Percentiles rank a stretch among this genome's conserved stretches.
Conservation (phyloP, 225 moss, liverwort and hornwort species). For the Lunularia cruciata region DNA sequence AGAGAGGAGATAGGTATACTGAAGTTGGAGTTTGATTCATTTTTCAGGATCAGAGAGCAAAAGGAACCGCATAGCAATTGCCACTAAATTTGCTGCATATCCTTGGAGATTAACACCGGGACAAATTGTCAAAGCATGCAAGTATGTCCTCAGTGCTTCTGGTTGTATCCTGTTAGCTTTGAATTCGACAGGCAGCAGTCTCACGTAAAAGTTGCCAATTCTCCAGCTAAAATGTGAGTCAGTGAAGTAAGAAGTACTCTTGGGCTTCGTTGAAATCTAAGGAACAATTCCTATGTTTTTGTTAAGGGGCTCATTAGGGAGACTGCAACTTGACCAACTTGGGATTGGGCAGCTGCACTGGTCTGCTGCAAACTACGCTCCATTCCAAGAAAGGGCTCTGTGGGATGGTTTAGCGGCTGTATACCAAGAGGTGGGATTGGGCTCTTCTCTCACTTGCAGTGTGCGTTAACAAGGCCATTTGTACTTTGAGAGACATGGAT, state of each 20-base stretch:
- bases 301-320: constrained; percentile 72
- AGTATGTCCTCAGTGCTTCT: constrained; percentile 48
- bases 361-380: constrained; percentile 94
- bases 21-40: not conserved
- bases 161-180: not conserved
- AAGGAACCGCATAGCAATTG: constrained; percentile 68
- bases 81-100: constrained; percentile 95
- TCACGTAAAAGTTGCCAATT: too few species aligned
- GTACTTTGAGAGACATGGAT: too few species aligned
- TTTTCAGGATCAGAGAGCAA: constrained; percentile 44
- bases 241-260: too few species aligned
- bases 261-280: too few species aligned
- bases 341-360: constrained; percentile 96
- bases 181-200: too few species aligned
- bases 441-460: too few species aligned
- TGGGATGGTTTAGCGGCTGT: constrained; percentile 93
- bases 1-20: constrained; percentile 18
- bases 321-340: constrained; percentile 86
- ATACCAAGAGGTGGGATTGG: constrained; percentile 72
- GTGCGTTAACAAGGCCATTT: too few species aligned
- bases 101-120: constrained; percentile 89
- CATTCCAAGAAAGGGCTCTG: constrained; percentile 89
- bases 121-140: constrained; percentile 98
- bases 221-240: too few species aligned
- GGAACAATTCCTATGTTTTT: constrained; percentile 8